Evolutionary conservation across 257 asterid species (phyloP).

Genomic region (Solanum virginianum): DNA sequence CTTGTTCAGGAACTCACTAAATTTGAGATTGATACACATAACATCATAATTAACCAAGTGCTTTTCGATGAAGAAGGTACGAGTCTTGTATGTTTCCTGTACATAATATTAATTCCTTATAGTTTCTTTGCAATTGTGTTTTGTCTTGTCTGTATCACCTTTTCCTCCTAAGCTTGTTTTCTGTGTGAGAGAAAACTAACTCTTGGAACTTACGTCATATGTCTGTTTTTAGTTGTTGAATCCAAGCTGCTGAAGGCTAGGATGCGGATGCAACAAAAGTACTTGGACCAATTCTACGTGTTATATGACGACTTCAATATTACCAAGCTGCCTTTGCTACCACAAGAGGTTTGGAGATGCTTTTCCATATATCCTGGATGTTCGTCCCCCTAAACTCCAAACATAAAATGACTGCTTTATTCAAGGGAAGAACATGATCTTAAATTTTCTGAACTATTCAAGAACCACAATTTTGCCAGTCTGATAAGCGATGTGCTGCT

Average conservation of each 20-base stretch:
- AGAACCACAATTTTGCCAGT: background rate
- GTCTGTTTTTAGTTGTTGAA: slow-evolving; percentile 37
- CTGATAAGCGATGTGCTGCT: background rate
- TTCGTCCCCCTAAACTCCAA: background rate
- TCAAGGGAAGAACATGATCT: background rate
- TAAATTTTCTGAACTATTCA: background rate
- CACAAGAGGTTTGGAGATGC: slow-evolving; percentile 62
- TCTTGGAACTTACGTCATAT: background rate
- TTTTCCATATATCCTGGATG: background rate
- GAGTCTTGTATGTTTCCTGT: background rate
- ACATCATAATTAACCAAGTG: slow-evolving; percentile 92
- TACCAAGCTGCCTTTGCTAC: slow-evolving; percentile 87
- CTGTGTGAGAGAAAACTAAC: background rate
- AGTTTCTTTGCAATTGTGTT: background rate
- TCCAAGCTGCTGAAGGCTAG: slow-evolving; percentile 90
- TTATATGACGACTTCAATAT: slow-evolving; percentile 83
- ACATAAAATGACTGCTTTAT: background rate
- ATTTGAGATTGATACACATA: slow-evolving; percentile 92
- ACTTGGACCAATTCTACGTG: slow-evolving; percentile 89
- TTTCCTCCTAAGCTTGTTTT: background rate
- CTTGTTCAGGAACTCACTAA: slow-evolving; percentile 92
- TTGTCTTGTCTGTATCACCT: background rate
- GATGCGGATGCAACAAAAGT: slow-evolving; percentile 87
- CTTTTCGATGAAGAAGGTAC: slow-evolving; percentile 89
- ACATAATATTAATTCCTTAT: background rate